Evolutionary conservation across 2,329 filamentous ascomycete genomes (phyloP).

Genomic region (Epichloe gansuensis): DNA sequence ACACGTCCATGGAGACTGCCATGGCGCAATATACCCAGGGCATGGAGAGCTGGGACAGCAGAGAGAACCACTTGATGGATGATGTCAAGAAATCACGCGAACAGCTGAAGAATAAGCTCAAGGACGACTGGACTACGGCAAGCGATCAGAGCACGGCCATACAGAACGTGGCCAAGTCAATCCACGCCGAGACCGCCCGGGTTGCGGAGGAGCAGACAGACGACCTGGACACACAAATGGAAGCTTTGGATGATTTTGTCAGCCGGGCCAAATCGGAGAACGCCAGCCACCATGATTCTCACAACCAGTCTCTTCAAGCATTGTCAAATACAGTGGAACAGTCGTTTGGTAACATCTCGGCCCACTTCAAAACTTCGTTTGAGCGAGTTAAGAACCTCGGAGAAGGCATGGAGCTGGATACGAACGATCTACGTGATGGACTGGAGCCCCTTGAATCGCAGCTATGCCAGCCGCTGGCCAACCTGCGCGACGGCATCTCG

Average conservation of each 20-base stretch:
- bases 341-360: slow-evolving; percentile 59
- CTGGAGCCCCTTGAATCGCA: slow-evolving; percentile 48
- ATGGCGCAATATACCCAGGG: slow-evolving; percentile 54
- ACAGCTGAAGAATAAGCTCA: slow-evolving; percentile 65
- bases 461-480: slow-evolving; percentile 56
- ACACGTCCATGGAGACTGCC: slow-evolving; percentile 50
- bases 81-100: slow-evolving; percentile 65
- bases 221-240: slow-evolving; percentile 80
- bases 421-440: slow-evolving; percentile 43
- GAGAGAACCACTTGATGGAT: slow-evolving; percentile 56
- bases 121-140: slow-evolving; percentile 74
- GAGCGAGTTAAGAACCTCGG: slow-evolving; percentile 58
- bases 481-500: slow-evolving; percentile 58
- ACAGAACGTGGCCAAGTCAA: slow-evolving; percentile 69
- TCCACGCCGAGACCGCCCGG: slow-evolving; percentile 80
- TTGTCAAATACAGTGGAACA: slow-evolving; percentile 58
- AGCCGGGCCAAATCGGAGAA: slow-evolving; percentile 72
- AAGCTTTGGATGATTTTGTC: slow-evolving; percentile 82
- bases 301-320: slow-evolving; percentile 51
- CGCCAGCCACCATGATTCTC: slow-evolving; percentile 59
- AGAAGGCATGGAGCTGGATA: slow-evolving; percentile 51
- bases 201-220: slow-evolving; percentile 83
- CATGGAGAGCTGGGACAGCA: slow-evolving; percentile 63
- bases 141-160: slow-evolving; percentile 75
- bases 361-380: slow-evolving; percentile 57